Conservation (phyloP, 2,329 filamentous ascomycete species). For the Rachicladosporium sp. region DNA sequence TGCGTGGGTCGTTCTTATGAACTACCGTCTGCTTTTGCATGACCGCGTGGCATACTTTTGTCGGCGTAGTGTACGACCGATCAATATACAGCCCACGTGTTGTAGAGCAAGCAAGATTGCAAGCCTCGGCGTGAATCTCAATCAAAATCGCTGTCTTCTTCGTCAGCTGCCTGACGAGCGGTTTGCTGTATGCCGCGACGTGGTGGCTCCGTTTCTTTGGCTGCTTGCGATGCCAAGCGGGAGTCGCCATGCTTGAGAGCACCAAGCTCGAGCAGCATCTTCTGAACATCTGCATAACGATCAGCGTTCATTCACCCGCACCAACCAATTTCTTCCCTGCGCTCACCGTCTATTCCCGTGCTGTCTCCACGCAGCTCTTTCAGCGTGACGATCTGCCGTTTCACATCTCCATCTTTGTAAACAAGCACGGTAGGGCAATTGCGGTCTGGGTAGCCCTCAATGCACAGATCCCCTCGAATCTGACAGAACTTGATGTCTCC, state of each 20-base stretch:
- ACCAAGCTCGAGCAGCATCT: constrained; percentile 67
- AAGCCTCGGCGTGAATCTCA: constrained; percentile 23
- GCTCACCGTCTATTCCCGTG: constrained; percentile 51
- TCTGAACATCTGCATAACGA: constrained; percentile 52
- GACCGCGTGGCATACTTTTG: no score
- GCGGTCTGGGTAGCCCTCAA: constrained; percentile 87
- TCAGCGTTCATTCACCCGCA: constrained; percentile 1
- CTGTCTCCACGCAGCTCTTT: constrained; percentile 55
- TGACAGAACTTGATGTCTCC: constrained; percentile 97
- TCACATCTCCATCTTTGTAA: constrained; percentile 87
- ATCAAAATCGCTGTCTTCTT: constrained; percentile 48
- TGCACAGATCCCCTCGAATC: constrained; percentile 82
- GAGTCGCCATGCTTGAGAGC: constrained; percentile 69
- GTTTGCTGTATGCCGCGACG: constrained; percentile 43
- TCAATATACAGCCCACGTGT: no score
- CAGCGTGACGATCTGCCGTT: constrained; percentile 82
- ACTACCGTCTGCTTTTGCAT: no score
- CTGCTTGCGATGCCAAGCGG: constrained; percentile 53
- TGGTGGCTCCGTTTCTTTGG: constrained; percentile 41
- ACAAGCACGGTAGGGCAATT: constrained; percentile 92
- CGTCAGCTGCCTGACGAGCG: constrained; percentile 28
- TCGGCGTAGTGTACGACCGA: no score
- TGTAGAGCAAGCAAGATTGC: no score
- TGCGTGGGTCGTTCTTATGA: no score
- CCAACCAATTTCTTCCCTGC: constrained; percentile 6